Base-by-base conservation (phyloP, 805 yeast genomes). In the Kuraishia capsulata region DNA sequence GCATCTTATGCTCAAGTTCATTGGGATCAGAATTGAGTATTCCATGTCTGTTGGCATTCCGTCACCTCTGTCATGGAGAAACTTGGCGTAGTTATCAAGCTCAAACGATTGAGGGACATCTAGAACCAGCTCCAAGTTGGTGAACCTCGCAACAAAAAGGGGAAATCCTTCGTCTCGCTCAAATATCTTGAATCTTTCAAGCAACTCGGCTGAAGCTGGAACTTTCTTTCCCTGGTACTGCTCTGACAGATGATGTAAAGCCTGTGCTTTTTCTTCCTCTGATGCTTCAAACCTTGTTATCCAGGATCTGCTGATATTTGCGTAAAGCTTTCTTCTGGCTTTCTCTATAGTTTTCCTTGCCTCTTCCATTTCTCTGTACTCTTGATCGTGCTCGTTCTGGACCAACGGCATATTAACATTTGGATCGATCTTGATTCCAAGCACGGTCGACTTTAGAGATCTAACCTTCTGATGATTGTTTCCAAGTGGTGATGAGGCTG, bases 1-100 rank as follows among this genome's bases (percentile, higher is more conserved):
- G 31, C 84, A 62, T 13, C 61, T 65, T 37, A 85, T 61, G 39
- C 78, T 73, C 13, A 82, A 33, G 53, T 63, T 62, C 40, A 78
- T 49, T 0, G 97, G 97, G 2, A 88, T 50, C 52, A 81, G 53
- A 16, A 84, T 65, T 1, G 92, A 77, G 54, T 76, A 89, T 38
- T 65, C 52, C 0, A 86, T 75, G 40, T 81, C 85, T 39, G 53
- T 51, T 0, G 97, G 97, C 13, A 81, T 72, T 0, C 92, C 94
- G 51, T 85, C 87, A 2, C 97, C 97, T 5, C 83, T 64, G 5
- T 76, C 71, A 51, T 79, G 57, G 20, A 89, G 51, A 52, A 76
- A 89, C n/a, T 75, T 57, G 1, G 81, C 71, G 23, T 84, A 60
- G 5, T 72, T 61, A 1, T 65, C 65, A 8, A 67, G 43, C 1